These are phyloP conservation scores for Akebia trifoliata DNA, from an alignment of 164 flowering plant genomes.

Conservation along the genomic window DNA sequence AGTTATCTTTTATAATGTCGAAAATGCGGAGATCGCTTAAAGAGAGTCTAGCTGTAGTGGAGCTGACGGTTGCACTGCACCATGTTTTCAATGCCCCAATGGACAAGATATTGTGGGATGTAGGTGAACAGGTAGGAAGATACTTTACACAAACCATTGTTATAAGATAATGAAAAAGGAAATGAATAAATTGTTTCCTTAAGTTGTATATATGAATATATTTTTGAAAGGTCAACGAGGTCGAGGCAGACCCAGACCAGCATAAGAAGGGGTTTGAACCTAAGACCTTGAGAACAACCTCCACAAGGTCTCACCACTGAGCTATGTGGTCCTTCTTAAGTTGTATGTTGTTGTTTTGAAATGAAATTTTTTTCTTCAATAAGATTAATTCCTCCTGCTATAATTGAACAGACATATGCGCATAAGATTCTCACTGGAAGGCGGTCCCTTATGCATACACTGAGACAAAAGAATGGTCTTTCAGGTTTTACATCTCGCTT, in stretches of 20 bases:
- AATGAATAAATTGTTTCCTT: too few species aligned
- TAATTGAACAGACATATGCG: conserved; percentile 58
- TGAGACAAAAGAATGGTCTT: conserved; percentile 51
- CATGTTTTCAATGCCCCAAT: conserved; percentile 83
- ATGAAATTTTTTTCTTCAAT: not conserved
- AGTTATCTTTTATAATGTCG: conserved; percentile 47
- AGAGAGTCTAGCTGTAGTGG: conserved; percentile 71
- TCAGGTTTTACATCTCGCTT: conserved; percentile 56
- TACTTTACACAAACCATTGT: not conserved
- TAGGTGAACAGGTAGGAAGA: conserved; percentile 59
- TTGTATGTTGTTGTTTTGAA: not conserved
- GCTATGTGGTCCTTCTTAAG: too few species aligned
- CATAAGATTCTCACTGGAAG: conserved; percentile 93
- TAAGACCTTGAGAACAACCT: too few species aligned
- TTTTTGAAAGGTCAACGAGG: too few species aligned
- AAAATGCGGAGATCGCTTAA: conserved; percentile 31
- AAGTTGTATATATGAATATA: too few species aligned
- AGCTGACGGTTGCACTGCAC: conserved; percentile 81
- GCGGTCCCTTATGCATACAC: conserved; percentile 52
- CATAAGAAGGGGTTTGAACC: too few species aligned
- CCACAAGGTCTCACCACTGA: too few species aligned
- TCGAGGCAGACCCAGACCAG: too few species aligned
- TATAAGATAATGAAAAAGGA: not conserved
- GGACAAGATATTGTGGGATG: conserved; percentile 94
- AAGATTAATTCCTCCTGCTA: conserved; percentile 10